A percentile compares a stretch with the other conserved stretches of the same genome.
These are phyloP conservation scores for Saccharomyces hybrid DNA, from an alignment of 1,139 yeast species.

Conservation along the genomic window DNA sequence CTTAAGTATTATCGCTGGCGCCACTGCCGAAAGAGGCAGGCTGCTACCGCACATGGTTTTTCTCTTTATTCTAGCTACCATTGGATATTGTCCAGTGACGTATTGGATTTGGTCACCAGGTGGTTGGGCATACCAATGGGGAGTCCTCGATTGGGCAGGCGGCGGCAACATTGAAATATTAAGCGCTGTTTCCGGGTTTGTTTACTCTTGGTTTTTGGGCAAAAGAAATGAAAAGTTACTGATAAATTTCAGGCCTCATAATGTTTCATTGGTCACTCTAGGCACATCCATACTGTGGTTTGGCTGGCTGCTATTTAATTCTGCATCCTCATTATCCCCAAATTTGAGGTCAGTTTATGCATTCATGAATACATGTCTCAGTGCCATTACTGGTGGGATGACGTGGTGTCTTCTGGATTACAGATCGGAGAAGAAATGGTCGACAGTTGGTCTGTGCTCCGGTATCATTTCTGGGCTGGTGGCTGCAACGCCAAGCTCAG, in stretches of 20 bases:
- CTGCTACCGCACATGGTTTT: conserved; percentile 79
- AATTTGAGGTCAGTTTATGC: conserved; percentile 49
- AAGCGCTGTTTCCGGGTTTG: conserved; percentile 87
- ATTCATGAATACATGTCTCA: conserved; percentile 82
- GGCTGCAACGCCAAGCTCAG: conserved; percentile 94
- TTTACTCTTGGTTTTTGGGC: conserved; percentile 74
- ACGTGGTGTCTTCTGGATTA: conserved; percentile 89
- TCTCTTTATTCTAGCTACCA: conserved; percentile 79
- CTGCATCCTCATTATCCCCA: conserved; percentile 66
- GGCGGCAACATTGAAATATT: conserved; percentile 96
- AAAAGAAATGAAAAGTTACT: conserved; percentile 74
- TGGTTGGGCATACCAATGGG: conserved; percentile 93
- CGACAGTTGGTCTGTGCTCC: conserved; percentile 91
- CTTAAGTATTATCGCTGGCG: conserved; percentile 85
- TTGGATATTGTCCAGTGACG: conserved; percentile 88
- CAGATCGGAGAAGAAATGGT: conserved; percentile 83
- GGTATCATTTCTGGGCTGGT: conserved; percentile 93
- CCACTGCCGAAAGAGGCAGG: conserved; percentile 92
- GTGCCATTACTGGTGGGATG: conserved; percentile 87
- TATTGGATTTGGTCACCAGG: conserved; percentile 91
- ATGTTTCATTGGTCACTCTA: conserved; percentile 75
- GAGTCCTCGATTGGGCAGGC: conserved; percentile 93
- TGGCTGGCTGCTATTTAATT: conserved; percentile 89
- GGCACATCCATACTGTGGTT: conserved; percentile 68
- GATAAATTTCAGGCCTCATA: conserved; percentile 91